Evolutionary conservation across 371 early-diverging fungal genomes (phyloP), one percentile per base, ranked within the genome.

Genomic region (Apophysomyces ossiformis): DNA sequence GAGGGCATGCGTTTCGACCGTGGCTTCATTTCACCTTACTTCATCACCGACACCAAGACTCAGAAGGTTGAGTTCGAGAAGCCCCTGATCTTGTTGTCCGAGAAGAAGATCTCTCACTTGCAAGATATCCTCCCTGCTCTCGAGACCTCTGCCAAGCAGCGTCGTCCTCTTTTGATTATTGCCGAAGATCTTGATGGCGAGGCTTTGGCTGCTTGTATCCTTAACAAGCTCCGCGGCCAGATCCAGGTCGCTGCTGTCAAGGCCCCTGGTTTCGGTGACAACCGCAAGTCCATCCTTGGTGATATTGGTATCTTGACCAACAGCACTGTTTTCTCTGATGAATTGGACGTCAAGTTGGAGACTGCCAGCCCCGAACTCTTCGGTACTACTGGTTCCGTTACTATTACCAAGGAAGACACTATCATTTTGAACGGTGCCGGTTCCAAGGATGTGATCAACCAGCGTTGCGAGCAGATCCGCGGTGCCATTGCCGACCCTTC

Each of bases 1-100:
- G 98, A 98, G 85, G 97, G 98, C 71, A 98, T 98, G 99, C 92
- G 96, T 66, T 98, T 98, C 79, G 99, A 98, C 85, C 97, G 98
- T 72, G 99, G 99, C 63, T 98, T 90, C 90, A 96, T 97, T 76
- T 97, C 97, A 39, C 99, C 99, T 41, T 97, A 98, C 90, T 98
- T 98, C 77, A 96, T 98, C 79, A 98, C 97, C 75, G 97, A 98
- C 75, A 87, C 96, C 77, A 95, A 96, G 89, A 83, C 92, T 63
- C 96, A 97, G 80, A 97, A 96, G 85, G 96, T 96, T 66, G 99
- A 98, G 82, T 96, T 98, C 63, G 99, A 98, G 87, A 98, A 98
- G 84, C 98, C 99, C 54, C 80, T 96, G 78, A 91, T 98, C 71
- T 83, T 98, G 64, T 84, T 98, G 47, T 93, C 94, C 56, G 99